Percentiles rank a stretch among this genome's conserved stretches.
These are phyloP conservation scores for Zasmidium citrigriseum DNA, from an alignment of 2,329 filamentous ascomycete genomes.

Conservation along the genomic window DNA sequence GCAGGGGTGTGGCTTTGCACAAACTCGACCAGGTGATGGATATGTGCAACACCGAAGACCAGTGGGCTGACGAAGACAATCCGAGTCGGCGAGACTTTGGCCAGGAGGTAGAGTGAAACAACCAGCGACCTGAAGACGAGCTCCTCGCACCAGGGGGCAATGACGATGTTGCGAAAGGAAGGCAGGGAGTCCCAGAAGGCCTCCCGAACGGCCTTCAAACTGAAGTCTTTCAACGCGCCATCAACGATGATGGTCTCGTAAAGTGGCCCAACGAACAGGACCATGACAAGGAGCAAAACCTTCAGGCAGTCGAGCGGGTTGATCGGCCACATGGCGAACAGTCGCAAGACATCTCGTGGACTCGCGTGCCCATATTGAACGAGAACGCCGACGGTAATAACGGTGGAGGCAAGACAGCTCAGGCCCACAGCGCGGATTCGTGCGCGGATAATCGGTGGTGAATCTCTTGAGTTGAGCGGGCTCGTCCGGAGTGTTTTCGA, in stretches of 20 bases:
- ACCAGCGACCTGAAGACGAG: slow-evolving; percentile 87
- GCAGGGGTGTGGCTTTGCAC: slow-evolving; percentile 70
- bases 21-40: slow-evolving; percentile 97
- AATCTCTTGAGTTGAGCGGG: slow-evolving; percentile 76
- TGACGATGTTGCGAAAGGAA: slow-evolving; percentile 82
- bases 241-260: slow-evolving; percentile 78
- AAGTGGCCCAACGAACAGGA: slow-evolving; percentile 82
- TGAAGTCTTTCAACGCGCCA: slow-evolving; percentile 61
- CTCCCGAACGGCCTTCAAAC: slow-evolving; percentile 51
- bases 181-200: slow-evolving; percentile 72
- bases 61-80: slow-evolving; percentile 83
- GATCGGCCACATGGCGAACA: slow-evolving; percentile 80
- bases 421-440: slow-evolving; percentile 78
- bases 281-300: slow-evolving; percentile 68
- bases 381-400: slow-evolving; percentile 68
- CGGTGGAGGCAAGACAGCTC: slow-evolving; percentile 69
- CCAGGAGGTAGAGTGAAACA: slow-evolving; percentile 77
- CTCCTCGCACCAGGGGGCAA: slow-evolving; percentile 86
- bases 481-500: slow-evolving; percentile 78
- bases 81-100: slow-evolving; percentile 53
- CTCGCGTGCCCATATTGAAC: slow-evolving; percentile 54
- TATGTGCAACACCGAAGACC: slow-evolving; percentile 88
- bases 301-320: slow-evolving; percentile 52
- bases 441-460: slow-evolving; percentile 83
- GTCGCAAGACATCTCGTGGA: slow-evolving; percentile 60